Base-by-base conservation (phyloP, 768 basidiomycete species). In the Cantharellus cinnabarinus region DNA sequence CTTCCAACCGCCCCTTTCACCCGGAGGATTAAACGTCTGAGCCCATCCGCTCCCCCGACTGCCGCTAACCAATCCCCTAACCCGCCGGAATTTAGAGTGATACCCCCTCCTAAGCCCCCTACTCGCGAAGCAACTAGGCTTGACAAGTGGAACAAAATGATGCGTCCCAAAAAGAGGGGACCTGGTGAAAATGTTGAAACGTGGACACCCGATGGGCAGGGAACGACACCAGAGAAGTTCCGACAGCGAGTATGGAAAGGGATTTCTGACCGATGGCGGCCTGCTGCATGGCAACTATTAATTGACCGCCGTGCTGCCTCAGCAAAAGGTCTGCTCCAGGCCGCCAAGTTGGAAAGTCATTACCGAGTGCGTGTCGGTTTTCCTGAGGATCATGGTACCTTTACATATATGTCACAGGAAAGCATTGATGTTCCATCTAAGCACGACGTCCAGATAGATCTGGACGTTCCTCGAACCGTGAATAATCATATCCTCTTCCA, bases 391-490 rank as follows among this genome's bases (percentile, higher is more conserved):
- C 20, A 29, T 29, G 20, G 20, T 29, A 29, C 20, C 20, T 29
- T 29, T 29, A 29, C 20, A 29, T 0, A 29, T 29, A 29, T 29
- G 20, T 29, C 20, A 63, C 71, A 75, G 62, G 78, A 81, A 44
- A 75, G 74, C 4, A 67, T 91, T 62, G 86, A 91, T 56, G 79
- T 78, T 60, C 85, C 91, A 15, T 94, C 89, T 44, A 77, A 73
- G 4, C 93, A 89, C 67, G 95, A 99, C 69, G 80, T 97, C 40
- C 95, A 98, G 73, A 97, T 98, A 64, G 95, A 99, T 71, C 74
- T 99, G 63, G 95, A 99, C 66, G 93, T 98, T 1, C 95, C 95
- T 2, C 73, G 95, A 66, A 98, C 95, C 7, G 95, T 97, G 63
- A 86, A 81, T 61, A 91, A 91, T 0, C 91, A 98, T 71, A 78